Percentiles rank a stretch among this genome's conserved stretches.
phyloP scores from a whole-genome alignment of 2,329 filamentous ascomycete genomes.

The Seiridium unicorne region DNA sequence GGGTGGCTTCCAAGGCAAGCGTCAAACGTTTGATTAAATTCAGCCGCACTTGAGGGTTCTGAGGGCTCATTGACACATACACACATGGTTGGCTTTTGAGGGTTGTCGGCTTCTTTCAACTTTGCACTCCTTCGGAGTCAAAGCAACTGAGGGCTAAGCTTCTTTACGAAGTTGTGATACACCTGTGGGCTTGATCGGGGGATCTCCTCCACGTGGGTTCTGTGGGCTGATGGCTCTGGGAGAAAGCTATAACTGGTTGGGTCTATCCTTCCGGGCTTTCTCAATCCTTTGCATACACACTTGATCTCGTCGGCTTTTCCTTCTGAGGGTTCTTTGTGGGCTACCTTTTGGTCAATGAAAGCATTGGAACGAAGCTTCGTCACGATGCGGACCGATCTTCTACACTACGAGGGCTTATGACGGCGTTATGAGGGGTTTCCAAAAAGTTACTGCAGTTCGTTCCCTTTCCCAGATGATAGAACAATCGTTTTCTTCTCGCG shows the following conservation, averaged over 20 bases:
- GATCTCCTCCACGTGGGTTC: slow-evolving; percentile 27
- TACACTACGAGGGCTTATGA: slow-evolving; percentile 30
- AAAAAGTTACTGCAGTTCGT: slow-evolving; percentile 16
- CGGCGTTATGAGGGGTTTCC: slow-evolving; percentile 28
- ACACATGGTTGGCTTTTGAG: slow-evolving; percentile 48
- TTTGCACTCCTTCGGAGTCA: slow-evolving; percentile 40
- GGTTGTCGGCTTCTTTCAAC: slow-evolving; percentile 54
- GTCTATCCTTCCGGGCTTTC: slow-evolving; percentile 13
- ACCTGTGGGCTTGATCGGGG: slow-evolving; percentile 53
- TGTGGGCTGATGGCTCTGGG: slow-evolving; percentile 21
- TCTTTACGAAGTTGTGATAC: slow-evolving; percentile 44
- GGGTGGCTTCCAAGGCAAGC: slow-evolving; percentile 70
- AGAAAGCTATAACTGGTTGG: slow-evolving; percentile 12
- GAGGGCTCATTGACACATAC: slow-evolving; percentile 45
- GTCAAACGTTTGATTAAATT: slow-evolving; percentile 58
- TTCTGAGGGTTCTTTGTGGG: slow-evolving; percentile 26
- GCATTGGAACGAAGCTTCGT: slow-evolving; percentile 30
- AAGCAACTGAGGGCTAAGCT: slow-evolving; percentile 49
- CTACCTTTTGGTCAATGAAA: slow-evolving; percentile 16
- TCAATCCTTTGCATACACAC: slow-evolving; percentile 9
- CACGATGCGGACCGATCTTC: slow-evolving; percentile 29
- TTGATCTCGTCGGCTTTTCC: slow-evolving; percentile 27
- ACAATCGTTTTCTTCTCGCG: neutral
- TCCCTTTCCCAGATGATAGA: neutral
- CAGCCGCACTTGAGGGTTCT: slow-evolving; percentile 35